A percentile compares a stretch with the other conserved stretches of the same genome.
Conservation (phyloP, 306 rosid genomes). For the Adenanthera pavonina region DNA sequence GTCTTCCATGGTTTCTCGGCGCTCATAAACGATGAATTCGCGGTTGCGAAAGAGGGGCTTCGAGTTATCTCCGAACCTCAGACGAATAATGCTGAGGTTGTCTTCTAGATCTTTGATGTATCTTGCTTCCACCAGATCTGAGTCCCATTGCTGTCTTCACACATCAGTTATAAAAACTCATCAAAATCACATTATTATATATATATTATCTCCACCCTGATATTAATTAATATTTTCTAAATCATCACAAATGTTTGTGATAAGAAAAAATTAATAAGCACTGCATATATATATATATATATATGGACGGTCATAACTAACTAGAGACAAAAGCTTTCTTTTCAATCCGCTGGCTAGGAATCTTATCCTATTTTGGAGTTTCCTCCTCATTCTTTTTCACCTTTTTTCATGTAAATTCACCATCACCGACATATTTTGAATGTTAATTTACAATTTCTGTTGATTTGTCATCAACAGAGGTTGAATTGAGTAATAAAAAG, state of each 20-base stretch:
- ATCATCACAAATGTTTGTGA: slow-evolving; percentile 3
- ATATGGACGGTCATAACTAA: background rate
- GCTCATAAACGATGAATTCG: slow-evolving; percentile 86
- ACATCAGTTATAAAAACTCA: background rate
- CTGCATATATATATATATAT: no score
- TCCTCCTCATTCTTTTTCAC: background rate
- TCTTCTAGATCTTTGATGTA: slow-evolving; percentile 76
- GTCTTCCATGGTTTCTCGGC: slow-evolving; percentile 90
- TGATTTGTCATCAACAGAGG: no score
- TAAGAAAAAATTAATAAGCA: slow-evolving; percentile 1
- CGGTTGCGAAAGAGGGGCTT: slow-evolving; percentile 83
- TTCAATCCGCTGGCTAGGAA: slow-evolving; percentile 37
- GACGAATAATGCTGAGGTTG: slow-evolving; percentile 79
- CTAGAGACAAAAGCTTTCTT: slow-evolving; percentile 50
- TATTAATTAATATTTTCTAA: background rate
- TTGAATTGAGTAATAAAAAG: no score
- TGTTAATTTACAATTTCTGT: no score
- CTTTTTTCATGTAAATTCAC: background rate
- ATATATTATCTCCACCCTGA: no score
- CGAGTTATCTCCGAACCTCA: slow-evolving; percentile 81
- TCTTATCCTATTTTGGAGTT: slow-evolving; percentile 31
- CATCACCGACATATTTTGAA: background rate
- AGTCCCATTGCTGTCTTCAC: slow-evolving; percentile 85
- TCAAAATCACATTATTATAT: no score
- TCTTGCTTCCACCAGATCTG: slow-evolving; percentile 85